phyloP scores from a whole-genome alignment of 1,284 basidiomycete species.

The Leccinum pachyderme region DNA sequence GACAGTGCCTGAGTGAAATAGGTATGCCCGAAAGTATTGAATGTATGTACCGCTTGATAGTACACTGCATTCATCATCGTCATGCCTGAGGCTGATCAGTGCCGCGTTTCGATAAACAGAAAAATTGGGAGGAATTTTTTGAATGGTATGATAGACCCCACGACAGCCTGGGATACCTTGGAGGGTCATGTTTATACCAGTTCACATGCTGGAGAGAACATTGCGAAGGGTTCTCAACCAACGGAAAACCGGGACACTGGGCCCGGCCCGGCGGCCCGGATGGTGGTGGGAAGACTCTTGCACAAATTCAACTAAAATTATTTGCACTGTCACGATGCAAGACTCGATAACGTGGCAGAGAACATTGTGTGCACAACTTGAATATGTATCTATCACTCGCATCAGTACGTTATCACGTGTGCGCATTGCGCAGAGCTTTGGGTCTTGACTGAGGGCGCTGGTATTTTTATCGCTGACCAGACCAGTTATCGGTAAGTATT shows the following conservation, averaged over 20 bases:
- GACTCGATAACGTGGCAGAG: too few species aligned
- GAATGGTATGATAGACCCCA: neutral
- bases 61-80: slow-evolving; percentile 24
- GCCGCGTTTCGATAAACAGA: neutral
- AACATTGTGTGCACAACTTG: neutral
- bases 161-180: slow-evolving; percentile 12
- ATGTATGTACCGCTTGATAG: slow-evolving; percentile 17
- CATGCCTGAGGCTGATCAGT: neutral
- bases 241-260: neutral
- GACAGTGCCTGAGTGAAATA: neutral
- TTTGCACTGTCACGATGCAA: neutral
- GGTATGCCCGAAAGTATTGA: neutral
- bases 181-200: neutral
- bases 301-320: neutral
- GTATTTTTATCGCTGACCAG: neutral
- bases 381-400: too few species aligned
- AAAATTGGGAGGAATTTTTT: neutral
- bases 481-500: neutral
- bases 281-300: neutral
- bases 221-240: neutral
- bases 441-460: neutral
- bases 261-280: neutral
- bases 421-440: neutral
- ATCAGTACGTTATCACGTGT: too few species aligned
- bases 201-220: neutral